These are phyloP conservation scores for Aegilops sharonensis DNA, from an alignment of 176 grass and related monocot species.

Conservation along the genomic window DNA sequence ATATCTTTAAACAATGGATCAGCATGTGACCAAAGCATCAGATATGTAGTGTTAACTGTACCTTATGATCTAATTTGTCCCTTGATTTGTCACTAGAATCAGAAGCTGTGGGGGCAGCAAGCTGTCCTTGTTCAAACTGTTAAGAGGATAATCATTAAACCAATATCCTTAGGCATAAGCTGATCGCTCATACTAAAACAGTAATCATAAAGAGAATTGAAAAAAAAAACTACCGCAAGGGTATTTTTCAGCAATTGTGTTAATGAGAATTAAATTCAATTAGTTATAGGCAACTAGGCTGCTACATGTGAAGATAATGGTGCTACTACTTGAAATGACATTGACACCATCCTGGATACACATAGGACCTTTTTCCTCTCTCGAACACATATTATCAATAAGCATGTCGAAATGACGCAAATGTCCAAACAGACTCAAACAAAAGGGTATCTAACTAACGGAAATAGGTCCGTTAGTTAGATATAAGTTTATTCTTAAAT, in stretches of 20 bases:
- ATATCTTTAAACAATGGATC: conserved; percentile 6
- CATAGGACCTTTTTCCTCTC: neutral
- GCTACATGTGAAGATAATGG: neutral
- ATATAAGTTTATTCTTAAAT: too few relatives aligned
- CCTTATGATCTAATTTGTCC: conserved; percentile 81
- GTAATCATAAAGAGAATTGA: neutral
- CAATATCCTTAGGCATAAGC: neutral
- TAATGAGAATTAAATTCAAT: neutral
- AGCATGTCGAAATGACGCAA: neutral
- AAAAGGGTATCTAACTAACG: neutral
- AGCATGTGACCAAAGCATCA: neutral
- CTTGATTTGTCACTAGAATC: conserved; percentile 87
- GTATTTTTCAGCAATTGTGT: neutral
- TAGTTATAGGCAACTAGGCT: neutral
- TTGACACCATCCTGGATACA: neutral
- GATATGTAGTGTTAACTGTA: conserved; percentile 30
- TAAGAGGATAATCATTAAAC: conserved; percentile 23
- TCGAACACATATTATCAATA: neutral
- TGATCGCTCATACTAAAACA: neutral
- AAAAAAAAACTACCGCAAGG: neutral
- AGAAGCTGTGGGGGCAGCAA: conserved; percentile 43
- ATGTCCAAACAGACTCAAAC: neutral
- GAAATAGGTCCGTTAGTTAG: too few relatives aligned
- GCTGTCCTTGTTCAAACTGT: conserved; percentile 72
- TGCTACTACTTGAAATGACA: neutral